Base-by-base conservation (phyloP, 2,329 filamentous ascomycete species). In the Ilyonectria mors-panacis region DNA sequence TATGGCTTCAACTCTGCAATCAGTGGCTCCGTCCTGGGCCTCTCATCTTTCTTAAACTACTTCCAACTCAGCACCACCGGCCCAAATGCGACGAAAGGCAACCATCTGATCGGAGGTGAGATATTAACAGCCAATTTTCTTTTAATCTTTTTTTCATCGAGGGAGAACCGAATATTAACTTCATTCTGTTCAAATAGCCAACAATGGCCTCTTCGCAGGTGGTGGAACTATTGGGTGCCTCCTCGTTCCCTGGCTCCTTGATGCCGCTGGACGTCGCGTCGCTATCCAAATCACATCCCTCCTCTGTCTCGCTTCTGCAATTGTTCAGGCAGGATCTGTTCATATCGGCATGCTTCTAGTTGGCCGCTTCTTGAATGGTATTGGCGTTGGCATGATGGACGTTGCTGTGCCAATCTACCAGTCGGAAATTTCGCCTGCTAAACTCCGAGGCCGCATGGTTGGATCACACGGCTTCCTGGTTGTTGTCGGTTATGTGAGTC, bases 341-440 rank as follows among this genome's bases (percentile, higher is more conserved):
- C 73, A 78, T 48, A 73, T 82, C n/a, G 74, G 79, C 0, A 83
- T 82, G 77, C 72, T 84, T 1, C 82, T 82, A 50, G 72, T 65
- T 76, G 81, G 80, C 6, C 77, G 83, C 39, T 79, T 81, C 19
- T 73, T 84, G 58, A 81, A 80, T 35, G 83, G 82, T 1, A 63
- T 84, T 12, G 78, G 81, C 3, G 74, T 83, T 28, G 83, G 81
- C 71, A 75, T 69, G 47, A 42, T 71, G 3, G 71, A 75, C 7
- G 75, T 73, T 67, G 61, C 75, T 23, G 72, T 80, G 61, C 63
- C 63, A 4, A 26, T 61, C 21, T 66, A 55, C 28, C 63, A 61
- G 15, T 42, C 48, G 21, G 63, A 66, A 19, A 59, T 59, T 17
- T 37, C 63, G 6, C 63, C 50, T n/a, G 48, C 58, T 23, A 57